Base-by-base conservation (phyloP, 495 filamentous ascomycete species). In the Aspergillus campestris region DNA sequence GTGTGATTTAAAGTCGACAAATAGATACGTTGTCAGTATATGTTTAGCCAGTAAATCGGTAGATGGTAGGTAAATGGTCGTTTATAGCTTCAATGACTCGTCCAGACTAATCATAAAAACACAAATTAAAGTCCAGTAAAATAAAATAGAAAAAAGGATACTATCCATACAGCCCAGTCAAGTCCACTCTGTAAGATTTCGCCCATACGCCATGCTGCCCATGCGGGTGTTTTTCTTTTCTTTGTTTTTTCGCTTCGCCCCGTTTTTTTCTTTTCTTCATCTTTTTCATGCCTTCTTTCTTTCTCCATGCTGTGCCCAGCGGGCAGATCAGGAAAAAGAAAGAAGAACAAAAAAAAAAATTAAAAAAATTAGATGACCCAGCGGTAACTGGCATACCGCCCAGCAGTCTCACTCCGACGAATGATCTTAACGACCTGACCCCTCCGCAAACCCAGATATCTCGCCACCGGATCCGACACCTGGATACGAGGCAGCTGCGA, bases 351-450 rank as follows among this genome's bases (percentile, higher is more conserved):
- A 5, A 12, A 34, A 34, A 34, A 34, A 35, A n/a, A 18, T n/a
- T n/a, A 37, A 10, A 31, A 14, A 31, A 13, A 42, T 47, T 69
- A 82, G 41, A 83, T 80, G 6, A 73, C 72, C 79, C 79, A 83
- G 42, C 80, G 71, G 58, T 83, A 83, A 65, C 77, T 81, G 9
- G 74, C 74, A 50, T 77, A 77, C 24, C 74, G 65, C 52, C 74
- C 74, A 0, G 73, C 74, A 11, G 74, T 77, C 56, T 77, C 74
- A 74, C 83, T 87, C 47, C 80, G 85, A 40, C 92, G 73, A 42
- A 98, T 94, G 54, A 98, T 98, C 80, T 98, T 98, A 47, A 98
- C 94, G 9, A 98, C 89, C 73, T 97, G 89, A 3, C 92, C 89
- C 56, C 88, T 79, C 70, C 87, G 82, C 65, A 98, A 71, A 13